Evolutionary conservation across 2,329 filamentous ascomycete species (phyloP).

Genomic region (Monosporascus sp.): DNA sequence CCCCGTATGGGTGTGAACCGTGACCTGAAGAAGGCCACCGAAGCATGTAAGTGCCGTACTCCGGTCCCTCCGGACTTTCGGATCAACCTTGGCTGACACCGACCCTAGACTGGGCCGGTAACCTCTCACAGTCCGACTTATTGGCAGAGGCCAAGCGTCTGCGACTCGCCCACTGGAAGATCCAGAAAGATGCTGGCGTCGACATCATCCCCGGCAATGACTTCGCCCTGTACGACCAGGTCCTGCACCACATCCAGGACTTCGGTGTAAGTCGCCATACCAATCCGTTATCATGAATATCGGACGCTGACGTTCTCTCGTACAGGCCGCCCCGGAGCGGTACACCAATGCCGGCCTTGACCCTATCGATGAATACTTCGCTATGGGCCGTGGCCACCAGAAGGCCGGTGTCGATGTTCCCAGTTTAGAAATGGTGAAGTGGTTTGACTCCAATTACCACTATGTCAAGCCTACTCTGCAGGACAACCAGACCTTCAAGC

Average conservation of each 20-base stretch:
- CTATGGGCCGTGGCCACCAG: conserved; percentile 98
- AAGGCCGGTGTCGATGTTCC: conserved; percentile 91
- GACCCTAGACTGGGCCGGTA: conserved; percentile 73
- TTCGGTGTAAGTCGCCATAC: conserved; percentile 67
- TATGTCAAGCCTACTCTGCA: conserved; percentile 99
- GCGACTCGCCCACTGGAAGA: conserved; percentile 96
- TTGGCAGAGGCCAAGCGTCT: conserved; percentile 95
- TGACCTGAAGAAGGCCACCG: conserved; percentile 99
- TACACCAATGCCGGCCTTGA: conserved; percentile 89
- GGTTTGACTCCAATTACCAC: conserved; percentile 99
- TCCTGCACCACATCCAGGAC: conserved; percentile 96
- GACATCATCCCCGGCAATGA: conserved; percentile 99
- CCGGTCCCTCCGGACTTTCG: conserved; percentile 2
- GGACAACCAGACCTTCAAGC: conserved; percentile 94
- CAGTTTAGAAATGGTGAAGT: conserved; percentile 98
- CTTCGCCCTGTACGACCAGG: conserved; percentile 98
- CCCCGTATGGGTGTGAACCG: conserved; percentile 97
- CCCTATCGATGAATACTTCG: conserved; percentile 94
- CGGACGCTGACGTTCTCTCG: conserved; percentile 13
- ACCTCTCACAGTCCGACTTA: conserved; percentile 87
- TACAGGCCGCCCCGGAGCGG: conserved; percentile 80
- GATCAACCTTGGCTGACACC: conserved; percentile 10
- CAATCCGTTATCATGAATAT: not conserved
- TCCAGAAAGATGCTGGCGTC: conserved; percentile 97
- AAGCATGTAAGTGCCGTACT: conserved; percentile 61